These are phyloP conservation scores for Aspergillus fumigatiaffinis DNA, from an alignment of 2,329 filamentous ascomycete species.

Conservation along the genomic window DNA sequence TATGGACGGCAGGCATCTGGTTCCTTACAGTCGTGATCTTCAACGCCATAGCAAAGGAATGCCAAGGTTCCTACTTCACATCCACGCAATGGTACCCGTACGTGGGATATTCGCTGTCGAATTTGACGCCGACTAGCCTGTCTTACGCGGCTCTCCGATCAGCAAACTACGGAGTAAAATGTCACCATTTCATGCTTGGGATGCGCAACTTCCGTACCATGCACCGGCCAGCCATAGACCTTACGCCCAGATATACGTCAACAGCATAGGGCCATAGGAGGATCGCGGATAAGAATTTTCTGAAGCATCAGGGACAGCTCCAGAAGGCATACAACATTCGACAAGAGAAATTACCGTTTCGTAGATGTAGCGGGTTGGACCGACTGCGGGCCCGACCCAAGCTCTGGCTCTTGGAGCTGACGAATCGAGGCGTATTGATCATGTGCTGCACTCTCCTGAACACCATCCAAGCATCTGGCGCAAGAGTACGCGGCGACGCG, in stretches of 20 bases:
- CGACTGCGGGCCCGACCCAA: not conserved
- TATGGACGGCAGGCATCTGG: not conserved
- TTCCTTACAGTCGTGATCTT: not conserved
- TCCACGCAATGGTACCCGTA: not conserved
- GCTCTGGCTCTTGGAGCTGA: not conserved
- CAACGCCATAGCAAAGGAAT: not conserved
- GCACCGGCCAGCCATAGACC: constrained; percentile 2
- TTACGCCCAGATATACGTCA: not conserved
- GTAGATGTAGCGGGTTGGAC: not conserved
- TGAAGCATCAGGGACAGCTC: not conserved
- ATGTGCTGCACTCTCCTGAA: not conserved
- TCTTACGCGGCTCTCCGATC: constrained; percentile 22
- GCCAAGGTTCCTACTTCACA: constrained; percentile 1
- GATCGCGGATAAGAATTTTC: not conserved
- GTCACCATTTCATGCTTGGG: constrained; percentile 11
- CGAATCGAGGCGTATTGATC: not conserved
- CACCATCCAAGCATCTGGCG: not conserved
- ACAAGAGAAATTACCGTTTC: not conserved
- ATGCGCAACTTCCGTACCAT: constrained; percentile 10
- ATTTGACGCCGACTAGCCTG: constrained; percentile 10
- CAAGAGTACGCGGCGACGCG: not conserved
- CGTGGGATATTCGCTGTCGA: not conserved
- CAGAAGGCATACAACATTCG: not conserved
- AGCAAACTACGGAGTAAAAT: constrained; percentile 12
- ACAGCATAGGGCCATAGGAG: not conserved